phyloP scores from a whole-genome alignment of 73 alveolate species.

The Tetrahymena elliotti region DNA sequence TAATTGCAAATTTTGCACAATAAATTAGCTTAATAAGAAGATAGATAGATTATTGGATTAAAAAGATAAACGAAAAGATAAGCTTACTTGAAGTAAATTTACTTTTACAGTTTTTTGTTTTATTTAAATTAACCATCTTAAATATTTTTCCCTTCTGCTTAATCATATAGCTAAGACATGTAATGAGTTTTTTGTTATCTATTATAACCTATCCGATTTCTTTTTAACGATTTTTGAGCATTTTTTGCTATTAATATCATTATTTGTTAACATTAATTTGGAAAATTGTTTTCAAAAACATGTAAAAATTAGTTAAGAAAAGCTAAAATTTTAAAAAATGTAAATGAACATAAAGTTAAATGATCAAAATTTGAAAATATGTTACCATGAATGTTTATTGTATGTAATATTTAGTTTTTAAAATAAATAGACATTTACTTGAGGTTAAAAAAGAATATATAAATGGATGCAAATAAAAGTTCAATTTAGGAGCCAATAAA shows the following conservation, averaged over 20 bases:
- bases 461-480: background rate
- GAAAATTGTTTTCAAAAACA: no score
- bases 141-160: background rate
- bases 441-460: background rate
- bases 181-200: background rate
- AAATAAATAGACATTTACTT: background rate
- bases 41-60: background rate
- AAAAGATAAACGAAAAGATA: background rate
- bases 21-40: background rate
- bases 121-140: background rate
- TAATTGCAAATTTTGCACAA: background rate
- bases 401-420: no score
- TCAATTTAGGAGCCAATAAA: background rate
- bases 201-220: background rate
- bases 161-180: background rate
- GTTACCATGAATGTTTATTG: no score
- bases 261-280: no score
- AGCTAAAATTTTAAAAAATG: no score
- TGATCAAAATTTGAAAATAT: no score
- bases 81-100: background rate
- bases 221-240: no score
- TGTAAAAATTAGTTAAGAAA: no score
- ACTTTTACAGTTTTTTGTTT: background rate
- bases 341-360: no score
- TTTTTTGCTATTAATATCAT: no score